A percentile compares a stretch with the other conserved stretches of the same genome.
These are phyloP conservation scores for Ensete ventricosum DNA, from an alignment of 176 grass and related monocot species.

Conservation along the genomic window DNA sequence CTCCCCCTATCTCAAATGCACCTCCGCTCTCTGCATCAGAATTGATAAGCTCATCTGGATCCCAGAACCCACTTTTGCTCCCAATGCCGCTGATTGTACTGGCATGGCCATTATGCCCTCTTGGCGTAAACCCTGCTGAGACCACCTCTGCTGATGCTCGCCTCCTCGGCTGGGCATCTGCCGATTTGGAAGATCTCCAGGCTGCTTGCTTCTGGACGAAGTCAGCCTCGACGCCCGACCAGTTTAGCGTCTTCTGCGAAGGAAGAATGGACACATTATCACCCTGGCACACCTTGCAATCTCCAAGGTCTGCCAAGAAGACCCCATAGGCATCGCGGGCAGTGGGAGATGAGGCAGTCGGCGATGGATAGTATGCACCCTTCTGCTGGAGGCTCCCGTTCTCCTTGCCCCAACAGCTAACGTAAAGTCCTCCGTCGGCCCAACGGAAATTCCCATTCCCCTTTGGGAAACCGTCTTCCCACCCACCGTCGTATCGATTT, in stretches of 20 bases:
- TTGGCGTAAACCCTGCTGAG: neutral
- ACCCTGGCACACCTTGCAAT: constrained; percentile 39
- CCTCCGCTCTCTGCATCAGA: neutral
- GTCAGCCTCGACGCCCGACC: constrained; percentile 40
- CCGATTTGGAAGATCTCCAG: constrained; percentile 39
- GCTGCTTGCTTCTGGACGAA: constrained; percentile 44
- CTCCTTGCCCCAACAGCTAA: constrained; percentile 49
- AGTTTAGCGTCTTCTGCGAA: constrained; percentile 65
- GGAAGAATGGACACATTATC: constrained; percentile 67
- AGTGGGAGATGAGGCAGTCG: constrained; percentile 29
- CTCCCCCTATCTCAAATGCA: constrained; percentile 8
- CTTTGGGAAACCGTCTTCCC: constrained; percentile 24
- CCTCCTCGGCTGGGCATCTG: constrained; percentile 30
- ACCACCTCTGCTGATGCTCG: neutral
- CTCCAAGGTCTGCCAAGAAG: constrained; percentile 35
- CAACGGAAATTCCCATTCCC: constrained; percentile 74
- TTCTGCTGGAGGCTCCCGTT: constrained; percentile 37
- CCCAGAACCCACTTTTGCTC: neutral
- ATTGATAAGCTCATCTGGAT: neutral
- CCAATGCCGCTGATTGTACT: neutral
- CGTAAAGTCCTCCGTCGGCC: constrained; percentile 66
- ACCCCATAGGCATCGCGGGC: constrained; percentile 41
- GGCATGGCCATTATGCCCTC: neutral
- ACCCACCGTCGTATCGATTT: constrained; percentile 24
- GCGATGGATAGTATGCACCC: constrained; percentile 68